Conservation (phyloP, 2,329 filamentous ascomycete species). For the Colletotrichum phormii region DNA sequence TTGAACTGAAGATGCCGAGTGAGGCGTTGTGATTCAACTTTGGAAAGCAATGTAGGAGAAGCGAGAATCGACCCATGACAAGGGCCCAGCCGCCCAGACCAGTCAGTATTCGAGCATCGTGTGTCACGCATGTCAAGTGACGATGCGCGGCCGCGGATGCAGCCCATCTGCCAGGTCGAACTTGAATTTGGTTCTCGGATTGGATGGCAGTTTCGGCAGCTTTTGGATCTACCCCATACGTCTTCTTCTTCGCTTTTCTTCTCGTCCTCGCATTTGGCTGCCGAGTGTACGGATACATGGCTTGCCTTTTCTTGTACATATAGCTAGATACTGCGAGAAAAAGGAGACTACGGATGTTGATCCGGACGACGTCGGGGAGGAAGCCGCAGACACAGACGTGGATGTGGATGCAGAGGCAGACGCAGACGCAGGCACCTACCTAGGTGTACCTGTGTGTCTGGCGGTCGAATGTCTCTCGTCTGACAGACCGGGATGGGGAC, state of each 20-base stretch:
- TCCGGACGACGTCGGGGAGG: background rate
- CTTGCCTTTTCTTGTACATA: background rate
- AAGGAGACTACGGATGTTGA: background rate
- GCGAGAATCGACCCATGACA: constrained; percentile 12
- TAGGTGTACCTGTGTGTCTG: background rate
- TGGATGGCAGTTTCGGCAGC: background rate
- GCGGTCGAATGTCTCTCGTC: background rate
- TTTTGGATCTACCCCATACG: background rate
- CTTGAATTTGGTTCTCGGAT: background rate
- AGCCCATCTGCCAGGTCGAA: background rate
- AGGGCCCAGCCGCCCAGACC: constrained; percentile 4
- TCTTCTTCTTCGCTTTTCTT: background rate
- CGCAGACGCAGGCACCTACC: background rate
- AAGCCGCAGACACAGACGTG: background rate
- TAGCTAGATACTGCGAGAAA: background rate
- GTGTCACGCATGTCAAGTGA: constrained; percentile 18
- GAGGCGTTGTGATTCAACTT: background rate
- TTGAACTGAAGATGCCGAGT: background rate
- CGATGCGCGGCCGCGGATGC: background rate
- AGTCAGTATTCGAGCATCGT: background rate
- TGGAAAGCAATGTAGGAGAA: background rate
- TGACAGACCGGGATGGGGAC: background rate
- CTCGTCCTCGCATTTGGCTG: background rate
- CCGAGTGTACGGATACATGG: background rate
- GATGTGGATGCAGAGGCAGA: too few relatives aligned